Percentiles rank a stretch among this genome's conserved stretches.
phyloP scores from a whole-genome alignment of 2,329 filamentous ascomycete species.

The Scortechinia acanthostroma region DNA sequence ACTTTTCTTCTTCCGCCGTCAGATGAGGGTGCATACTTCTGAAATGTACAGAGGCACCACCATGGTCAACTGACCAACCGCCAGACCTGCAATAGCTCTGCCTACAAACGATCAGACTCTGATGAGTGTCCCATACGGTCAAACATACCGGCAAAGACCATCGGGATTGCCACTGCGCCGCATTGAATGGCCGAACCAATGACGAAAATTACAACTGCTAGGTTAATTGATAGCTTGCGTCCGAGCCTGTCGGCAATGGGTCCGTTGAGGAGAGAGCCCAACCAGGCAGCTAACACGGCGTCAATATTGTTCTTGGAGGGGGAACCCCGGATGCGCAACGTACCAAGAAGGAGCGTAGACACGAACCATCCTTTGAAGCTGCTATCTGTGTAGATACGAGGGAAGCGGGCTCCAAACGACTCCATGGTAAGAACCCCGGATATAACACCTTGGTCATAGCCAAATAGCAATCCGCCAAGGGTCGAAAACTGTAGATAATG shows the following conservation, averaged over 20 bases:
- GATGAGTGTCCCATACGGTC: background rate
- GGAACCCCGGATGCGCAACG: conserved; percentile 4
- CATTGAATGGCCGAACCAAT: conserved; percentile 35
- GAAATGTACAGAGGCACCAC: conserved; percentile 32
- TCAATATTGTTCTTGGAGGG: background rate
- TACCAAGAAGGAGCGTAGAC: conserved; percentile 34
- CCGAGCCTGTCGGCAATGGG: conserved; percentile 23
- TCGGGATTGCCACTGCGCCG: conserved; percentile 25
- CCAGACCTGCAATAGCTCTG: conserved; percentile 32
- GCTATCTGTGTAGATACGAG: conserved; percentile 28
- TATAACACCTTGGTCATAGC: conserved; percentile 40
- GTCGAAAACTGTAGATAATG: conserved; percentile 21
- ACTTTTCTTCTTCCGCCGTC: too few relatives aligned
- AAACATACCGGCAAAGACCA: conserved; percentile 20
- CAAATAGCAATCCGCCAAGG: conserved; percentile 32
- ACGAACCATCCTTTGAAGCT: conserved; percentile 44
- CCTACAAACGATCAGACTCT: conserved; percentile 14
- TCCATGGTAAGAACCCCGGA: conserved; percentile 37
- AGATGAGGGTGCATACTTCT: conserved; percentile 31
- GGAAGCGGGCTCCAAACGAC: conserved; percentile 21
- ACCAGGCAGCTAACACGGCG: conserved; percentile 28
- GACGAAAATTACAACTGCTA: conserved; percentile 23
- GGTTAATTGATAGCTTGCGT: conserved; percentile 22
- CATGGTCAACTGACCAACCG: conserved; percentile 29
- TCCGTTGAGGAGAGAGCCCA: conserved; percentile 35